A percentile compares a stretch with the other conserved stretches of the same genome.
Conservation (phyloP, 306 rosid species). For the Sophora flavescens region DNA sequence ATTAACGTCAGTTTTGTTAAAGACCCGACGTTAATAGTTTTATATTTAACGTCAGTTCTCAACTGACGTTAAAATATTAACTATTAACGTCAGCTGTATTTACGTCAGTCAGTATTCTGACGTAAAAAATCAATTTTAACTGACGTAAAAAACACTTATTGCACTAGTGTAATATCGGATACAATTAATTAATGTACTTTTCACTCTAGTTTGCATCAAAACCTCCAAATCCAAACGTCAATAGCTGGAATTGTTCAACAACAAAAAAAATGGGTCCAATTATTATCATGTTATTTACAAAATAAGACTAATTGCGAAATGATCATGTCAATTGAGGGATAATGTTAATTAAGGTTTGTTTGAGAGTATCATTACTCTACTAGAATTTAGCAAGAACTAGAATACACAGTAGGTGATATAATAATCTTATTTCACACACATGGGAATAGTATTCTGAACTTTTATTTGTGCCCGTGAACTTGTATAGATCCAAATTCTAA, state of each 20-base stretch:
- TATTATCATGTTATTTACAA: background rate
- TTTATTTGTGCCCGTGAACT: slow-evolving; percentile 50
- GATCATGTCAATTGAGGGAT: background rate
- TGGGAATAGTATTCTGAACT: slow-evolving; percentile 44
- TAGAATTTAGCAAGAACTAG: background rate
- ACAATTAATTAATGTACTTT: background rate
- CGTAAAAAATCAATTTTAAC: too few species aligned
- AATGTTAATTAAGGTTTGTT: background rate
- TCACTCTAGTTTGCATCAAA: slow-evolving; percentile 9
- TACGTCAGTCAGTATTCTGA: too few species aligned
- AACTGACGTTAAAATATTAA: too few species aligned
- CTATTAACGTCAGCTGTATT: too few species aligned
- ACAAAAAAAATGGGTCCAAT: background rate
- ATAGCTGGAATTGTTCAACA: background rate
- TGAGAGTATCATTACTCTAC: background rate
- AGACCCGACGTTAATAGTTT: too few species aligned
- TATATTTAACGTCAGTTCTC: too few species aligned
- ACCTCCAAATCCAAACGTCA: slow-evolving; percentile 28
- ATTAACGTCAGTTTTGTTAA: too few species aligned
- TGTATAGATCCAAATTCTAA: slow-evolving; percentile 47
- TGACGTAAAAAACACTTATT: too few species aligned
- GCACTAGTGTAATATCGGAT: background rate
- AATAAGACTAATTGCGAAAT: background rate
- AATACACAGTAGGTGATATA: background rate
- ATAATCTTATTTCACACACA: slow-evolving; percentile 36